A percentile compares a stretch with the other conserved stretches of the same genome.
Conservation (phyloP, 2,329 filamentous ascomycete genomes). For the Neurospora sp. region DNA sequence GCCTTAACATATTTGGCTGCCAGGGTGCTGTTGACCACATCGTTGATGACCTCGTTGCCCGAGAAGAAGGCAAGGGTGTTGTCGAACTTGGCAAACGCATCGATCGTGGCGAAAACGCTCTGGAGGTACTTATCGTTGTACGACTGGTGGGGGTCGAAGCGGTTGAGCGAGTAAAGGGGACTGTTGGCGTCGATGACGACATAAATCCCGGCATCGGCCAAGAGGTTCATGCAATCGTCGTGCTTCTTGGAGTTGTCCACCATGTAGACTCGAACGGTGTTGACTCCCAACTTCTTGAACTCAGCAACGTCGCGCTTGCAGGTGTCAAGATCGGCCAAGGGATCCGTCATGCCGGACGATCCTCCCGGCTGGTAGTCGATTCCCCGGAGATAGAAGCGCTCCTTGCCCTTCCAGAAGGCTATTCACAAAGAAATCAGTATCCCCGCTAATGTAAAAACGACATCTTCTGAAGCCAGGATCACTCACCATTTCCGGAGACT, state of each 20-base stretch:
- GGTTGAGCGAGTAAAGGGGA: constrained; percentile 81
- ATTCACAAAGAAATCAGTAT: constrained; percentile 12
- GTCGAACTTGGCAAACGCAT: constrained; percentile 70
- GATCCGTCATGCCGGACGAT: constrained; percentile 51
- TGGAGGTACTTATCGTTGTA: constrained; percentile 84
- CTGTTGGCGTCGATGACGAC: constrained; percentile 86
- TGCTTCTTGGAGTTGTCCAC: constrained; percentile 79
- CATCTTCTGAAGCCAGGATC: not conserved
- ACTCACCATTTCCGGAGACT: constrained; percentile 47
- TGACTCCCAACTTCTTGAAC: constrained; percentile 80
- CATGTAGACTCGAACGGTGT: constrained; percentile 87
- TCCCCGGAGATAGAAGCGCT: constrained; percentile 50
- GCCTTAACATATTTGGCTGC: constrained; percentile 70
- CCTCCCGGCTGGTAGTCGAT: constrained; percentile 57
- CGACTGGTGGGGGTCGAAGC: constrained; percentile 58
- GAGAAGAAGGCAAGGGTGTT: constrained; percentile 86
- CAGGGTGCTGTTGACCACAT: constrained; percentile 49
- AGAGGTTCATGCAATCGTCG: constrained; percentile 72
- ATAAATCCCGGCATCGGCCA: constrained; percentile 83
- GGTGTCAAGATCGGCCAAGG: constrained; percentile 58
- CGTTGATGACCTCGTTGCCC: constrained; percentile 72
- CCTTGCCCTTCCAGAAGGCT: constrained; percentile 46
- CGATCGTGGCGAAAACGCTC: constrained; percentile 78
- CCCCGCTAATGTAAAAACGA: not conserved
- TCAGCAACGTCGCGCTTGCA: constrained; percentile 74